A percentile compares a stretch with the other conserved stretches of the same genome.
Conservation (phyloP, 345 rosid species). For the Litchi chinensis region DNA sequence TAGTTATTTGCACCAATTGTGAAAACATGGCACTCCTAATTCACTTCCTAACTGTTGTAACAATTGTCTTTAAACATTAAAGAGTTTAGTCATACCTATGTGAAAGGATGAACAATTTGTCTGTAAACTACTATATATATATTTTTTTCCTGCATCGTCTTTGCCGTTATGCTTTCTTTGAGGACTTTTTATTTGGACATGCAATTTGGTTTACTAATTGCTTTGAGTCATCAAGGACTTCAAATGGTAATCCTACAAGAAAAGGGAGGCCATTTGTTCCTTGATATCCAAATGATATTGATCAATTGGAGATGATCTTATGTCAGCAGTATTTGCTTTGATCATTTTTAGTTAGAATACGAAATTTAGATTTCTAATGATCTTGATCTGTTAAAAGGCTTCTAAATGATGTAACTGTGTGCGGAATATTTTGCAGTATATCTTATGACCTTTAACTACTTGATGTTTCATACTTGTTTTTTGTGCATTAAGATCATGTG, state of each 20-base stretch:
- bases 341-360: not conserved
- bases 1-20: not conserved
- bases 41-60: not conserved
- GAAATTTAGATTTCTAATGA: not conserved
- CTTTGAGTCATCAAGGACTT: not conserved
- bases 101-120: not conserved
- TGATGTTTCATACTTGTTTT: not conserved
- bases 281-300: not conserved
- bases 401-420: not conserved
- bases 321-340: not conserved
- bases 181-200: not conserved
- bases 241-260: not conserved
- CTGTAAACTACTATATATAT: not conserved
- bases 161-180: not conserved
- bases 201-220: not conserved
- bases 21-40: not conserved
- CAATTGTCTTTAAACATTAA: not conserved
- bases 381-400: not conserved
- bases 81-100: not conserved
- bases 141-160: not conserved
- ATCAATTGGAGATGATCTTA: not conserved
- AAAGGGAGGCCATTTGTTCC: not conserved
- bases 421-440: not conserved
- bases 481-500: not conserved
- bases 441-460: not conserved